Base-by-base conservation (phyloP, 306 rosid species). In the Sesbania bispinosa region DNA sequence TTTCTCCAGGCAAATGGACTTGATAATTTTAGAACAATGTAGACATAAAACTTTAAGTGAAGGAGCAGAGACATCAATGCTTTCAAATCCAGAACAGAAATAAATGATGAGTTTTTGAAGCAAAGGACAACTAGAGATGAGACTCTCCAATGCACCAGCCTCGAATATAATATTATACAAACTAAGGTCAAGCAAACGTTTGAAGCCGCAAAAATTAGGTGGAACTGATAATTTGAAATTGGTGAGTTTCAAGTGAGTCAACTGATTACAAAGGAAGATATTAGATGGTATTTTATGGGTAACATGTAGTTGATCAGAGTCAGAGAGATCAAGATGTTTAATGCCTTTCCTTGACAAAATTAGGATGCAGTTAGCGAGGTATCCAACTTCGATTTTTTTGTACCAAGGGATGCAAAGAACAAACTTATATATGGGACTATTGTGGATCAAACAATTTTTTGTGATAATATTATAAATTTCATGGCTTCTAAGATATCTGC, bases 291-390 rank as follows among this genome's bases (percentile, higher is more conserved):
- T 41, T 62, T 32, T 1, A 43, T 14, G 6, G 18, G n/a, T 9
- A 0, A 16, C 0, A 4, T 0, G 1, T 1, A 0, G 1, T 1
- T 1, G 0, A 1, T 0, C 1, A 19, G 0, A 0, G 14, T 1
- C 2, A 16, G n/a, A n/a, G n/a, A 79, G 57, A 42, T 0, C 2
- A 57, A 74, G 29, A 29, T 15, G 0, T 7, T 57, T 19, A 41
- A 74, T 2, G 14, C 41, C 60, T 1, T 7, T 48, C 42, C n/a
- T 41, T 11, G 76, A 73, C 14, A 79, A 58, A 29, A 38, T n/a
- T 8, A 58, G 15, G n/a, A 73, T 41, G 72, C 76, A 67, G 47
- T 36, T 27, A 5, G 1, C 7, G 21, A 73, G 13, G n/a, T 24
- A 50, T 65, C 3, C 16, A 9, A 3, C 1, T 20, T 7, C 36